These are phyloP conservation scores for Hypoxylon sp. DNA, from an alignment of 2,329 filamentous ascomycete genomes.

Conservation along the genomic window DNA sequence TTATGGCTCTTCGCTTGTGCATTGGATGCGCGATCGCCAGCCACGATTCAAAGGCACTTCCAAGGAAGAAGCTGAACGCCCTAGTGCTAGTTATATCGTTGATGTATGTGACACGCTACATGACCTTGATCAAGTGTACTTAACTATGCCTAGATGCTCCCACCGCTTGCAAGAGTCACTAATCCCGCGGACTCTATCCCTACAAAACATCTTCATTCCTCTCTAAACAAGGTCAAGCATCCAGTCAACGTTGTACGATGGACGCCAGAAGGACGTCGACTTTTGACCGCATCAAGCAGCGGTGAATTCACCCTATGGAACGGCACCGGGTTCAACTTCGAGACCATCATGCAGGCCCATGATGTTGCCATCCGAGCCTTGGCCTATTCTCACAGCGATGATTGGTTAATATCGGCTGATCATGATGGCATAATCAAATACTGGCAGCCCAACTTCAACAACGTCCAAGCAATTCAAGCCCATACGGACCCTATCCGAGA, in stretches of 20 bases:
- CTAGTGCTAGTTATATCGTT: slow-evolving; percentile 87
- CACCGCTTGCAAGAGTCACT: slow-evolving; percentile 77
- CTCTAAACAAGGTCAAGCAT: slow-evolving; percentile 96
- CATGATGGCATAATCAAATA: slow-evolving; percentile 97
- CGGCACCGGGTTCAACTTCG: slow-evolving; percentile 98
- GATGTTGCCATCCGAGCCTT: slow-evolving; percentile 85
- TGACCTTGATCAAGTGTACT: slow-evolving; percentile 31
- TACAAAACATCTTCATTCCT: slow-evolving; percentile 96
- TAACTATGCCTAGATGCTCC: slow-evolving; percentile 72
- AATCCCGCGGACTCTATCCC: slow-evolving; percentile 87
- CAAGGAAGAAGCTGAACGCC: slow-evolving; percentile 80
- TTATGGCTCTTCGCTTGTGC: slow-evolving; percentile 87
- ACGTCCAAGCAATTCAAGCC: slow-evolving; percentile 92
- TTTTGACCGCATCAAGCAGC: slow-evolving; percentile 93
- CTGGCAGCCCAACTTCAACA: slow-evolving; percentile 99
- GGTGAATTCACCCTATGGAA: slow-evolving; percentile 99
- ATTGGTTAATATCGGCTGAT: slow-evolving; percentile 96
- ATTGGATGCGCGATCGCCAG: slow-evolving; percentile 87
- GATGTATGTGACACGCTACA: slow-evolving; percentile 68
- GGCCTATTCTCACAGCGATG: slow-evolving; percentile 91
- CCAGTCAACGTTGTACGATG: slow-evolving; percentile 96
- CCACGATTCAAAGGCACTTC: slow-evolving; percentile 77
- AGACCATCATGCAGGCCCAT: slow-evolving; percentile 98
- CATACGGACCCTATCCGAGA: slow-evolving; percentile 91
- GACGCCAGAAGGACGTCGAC: slow-evolving; percentile 92